These are phyloP conservation scores for Priceomyces medius DNA, from an alignment of 805 yeast species.

Conservation along the genomic window DNA sequence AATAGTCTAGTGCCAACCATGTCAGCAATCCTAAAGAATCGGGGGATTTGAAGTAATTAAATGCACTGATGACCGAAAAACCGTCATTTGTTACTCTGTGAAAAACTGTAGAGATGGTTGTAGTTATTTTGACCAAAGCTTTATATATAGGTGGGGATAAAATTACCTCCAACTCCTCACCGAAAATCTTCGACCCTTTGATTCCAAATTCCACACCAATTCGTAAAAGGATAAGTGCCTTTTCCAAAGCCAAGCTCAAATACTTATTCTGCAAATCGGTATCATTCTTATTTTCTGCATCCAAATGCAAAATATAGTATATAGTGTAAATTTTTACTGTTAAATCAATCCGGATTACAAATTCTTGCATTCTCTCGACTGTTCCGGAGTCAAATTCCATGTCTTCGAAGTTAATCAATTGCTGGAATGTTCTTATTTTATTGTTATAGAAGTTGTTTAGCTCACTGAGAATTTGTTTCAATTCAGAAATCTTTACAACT, in stretches of 20 bases:
- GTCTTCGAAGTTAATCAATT: conserved; percentile 4
- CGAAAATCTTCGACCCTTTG: conserved; percentile 5
- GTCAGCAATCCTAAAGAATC: conserved; percentile 5
- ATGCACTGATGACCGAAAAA: conserved; percentile 5
- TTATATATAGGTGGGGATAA: conserved; percentile 7
- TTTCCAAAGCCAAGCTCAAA: conserved; percentile 4
- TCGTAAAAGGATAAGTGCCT: conserved; percentile 2
- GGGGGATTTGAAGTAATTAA: conserved; percentile 6
- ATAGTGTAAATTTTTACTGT: background rate
- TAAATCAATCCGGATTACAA: conserved; percentile 7
- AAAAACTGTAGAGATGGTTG: conserved; percentile 1
- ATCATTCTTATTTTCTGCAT: conserved; percentile 29
- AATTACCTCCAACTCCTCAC: conserved; percentile 7
- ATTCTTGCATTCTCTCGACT: conserved; percentile 8
- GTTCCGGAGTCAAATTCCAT: conserved; percentile 1
- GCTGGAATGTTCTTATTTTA: conserved; percentile 6
- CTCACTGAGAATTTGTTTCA: conserved; percentile 1
- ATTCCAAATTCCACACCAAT: conserved; percentile 6
- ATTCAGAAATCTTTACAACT: background rate
- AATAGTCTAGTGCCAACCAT: conserved; percentile 5
- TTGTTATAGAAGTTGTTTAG: conserved; percentile 3
- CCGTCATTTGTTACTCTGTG: conserved; percentile 5
- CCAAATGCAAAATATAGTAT: conserved; percentile 4
- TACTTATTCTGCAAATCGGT: conserved; percentile 25
- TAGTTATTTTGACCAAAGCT: conserved; percentile 2